These are phyloP conservation scores for Wallacemonas sp. DNA, from an alignment of 208 protist species.

Conservation along the genomic window DNA sequence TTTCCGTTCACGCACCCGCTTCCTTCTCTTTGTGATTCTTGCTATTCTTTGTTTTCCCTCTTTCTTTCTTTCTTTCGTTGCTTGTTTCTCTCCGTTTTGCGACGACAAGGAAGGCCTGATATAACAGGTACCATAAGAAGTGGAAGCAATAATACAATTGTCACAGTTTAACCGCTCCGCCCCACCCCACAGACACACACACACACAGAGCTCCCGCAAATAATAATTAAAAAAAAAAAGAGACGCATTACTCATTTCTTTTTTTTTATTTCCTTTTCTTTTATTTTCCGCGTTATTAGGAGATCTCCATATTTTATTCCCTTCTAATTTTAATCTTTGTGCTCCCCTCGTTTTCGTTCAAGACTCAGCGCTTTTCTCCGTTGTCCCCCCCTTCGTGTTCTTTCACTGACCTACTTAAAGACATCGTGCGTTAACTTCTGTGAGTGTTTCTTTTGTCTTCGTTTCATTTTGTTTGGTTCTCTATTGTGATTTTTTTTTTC, in stretches of 20 bases:
- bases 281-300: background rate
- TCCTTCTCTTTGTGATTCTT: too few species aligned
- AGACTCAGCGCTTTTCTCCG: constrained; percentile 3
- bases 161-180: too few species aligned
- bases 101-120: too few species aligned
- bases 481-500: background rate
- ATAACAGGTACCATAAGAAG: background rate
- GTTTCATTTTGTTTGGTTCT: background rate
- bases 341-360: background rate
- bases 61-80: too few species aligned
- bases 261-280: background rate
- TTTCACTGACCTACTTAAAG: background rate
- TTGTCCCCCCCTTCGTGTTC: constrained; percentile 7
- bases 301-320: constrained; percentile 2
- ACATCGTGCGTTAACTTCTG: background rate
- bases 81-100: too few species aligned
- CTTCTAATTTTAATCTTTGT: constrained; percentile 11
- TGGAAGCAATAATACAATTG: background rate
- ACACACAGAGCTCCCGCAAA: too few species aligned
- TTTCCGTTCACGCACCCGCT: too few species aligned
- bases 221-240: too few species aligned
- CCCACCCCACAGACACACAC: too few species aligned
- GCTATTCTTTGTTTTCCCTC: too few species aligned
- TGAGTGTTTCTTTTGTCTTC: constrained; percentile 2
- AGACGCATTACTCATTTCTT: background rate